Percentiles rank a stretch among this genome's conserved stretches.
These are phyloP conservation scores for Ophiostoma piceae DNA, from an alignment of 2,329 filamentous ascomycete species.

Conservation along the genomic window DNA sequence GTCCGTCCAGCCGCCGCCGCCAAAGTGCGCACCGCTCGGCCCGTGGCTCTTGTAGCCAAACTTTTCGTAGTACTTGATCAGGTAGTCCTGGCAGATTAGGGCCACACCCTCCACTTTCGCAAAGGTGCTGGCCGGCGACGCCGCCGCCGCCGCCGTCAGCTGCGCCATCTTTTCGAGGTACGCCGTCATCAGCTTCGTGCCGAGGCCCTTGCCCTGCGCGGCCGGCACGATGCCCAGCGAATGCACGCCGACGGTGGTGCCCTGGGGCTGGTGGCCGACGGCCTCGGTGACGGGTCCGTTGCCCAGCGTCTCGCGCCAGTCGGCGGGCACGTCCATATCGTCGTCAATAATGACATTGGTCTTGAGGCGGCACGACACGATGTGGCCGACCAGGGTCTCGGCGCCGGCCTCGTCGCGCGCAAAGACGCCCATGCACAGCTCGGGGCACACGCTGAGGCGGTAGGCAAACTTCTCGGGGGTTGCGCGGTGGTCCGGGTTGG, in stretches of 20 bases:
- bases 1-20: constrained; percentile 75
- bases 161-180: constrained; percentile 68
- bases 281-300: constrained; percentile 40
- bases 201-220: constrained; percentile 68
- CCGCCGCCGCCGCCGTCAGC: constrained; percentile 52
- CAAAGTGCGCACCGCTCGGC: constrained; percentile 63
- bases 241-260: constrained; percentile 73
- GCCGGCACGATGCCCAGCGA: constrained; percentile 74
- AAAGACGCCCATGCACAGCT: constrained; percentile 76
- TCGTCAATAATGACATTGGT: constrained; percentile 62
- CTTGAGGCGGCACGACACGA: constrained; percentile 67
- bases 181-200: constrained; percentile 65
- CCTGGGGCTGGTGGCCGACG: constrained; percentile 66
- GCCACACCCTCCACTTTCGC: constrained; percentile 54
- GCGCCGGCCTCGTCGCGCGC: not conserved
- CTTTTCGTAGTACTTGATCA: constrained; percentile 70
- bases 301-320: constrained; percentile 51
- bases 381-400: constrained; percentile 68
- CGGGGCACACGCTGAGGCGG: constrained; percentile 66
- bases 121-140: constrained; percentile 39
- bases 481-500: constrained; percentile 46
- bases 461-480: constrained; percentile 62
- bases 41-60: constrained; percentile 68
- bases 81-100: constrained; percentile 68
- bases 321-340: constrained; percentile 67